Evolutionary conservation across 257 asterid genomes (phyloP), one percentile per base, ranked within the genome.

Genomic region (Forsythia viridissima): DNA sequence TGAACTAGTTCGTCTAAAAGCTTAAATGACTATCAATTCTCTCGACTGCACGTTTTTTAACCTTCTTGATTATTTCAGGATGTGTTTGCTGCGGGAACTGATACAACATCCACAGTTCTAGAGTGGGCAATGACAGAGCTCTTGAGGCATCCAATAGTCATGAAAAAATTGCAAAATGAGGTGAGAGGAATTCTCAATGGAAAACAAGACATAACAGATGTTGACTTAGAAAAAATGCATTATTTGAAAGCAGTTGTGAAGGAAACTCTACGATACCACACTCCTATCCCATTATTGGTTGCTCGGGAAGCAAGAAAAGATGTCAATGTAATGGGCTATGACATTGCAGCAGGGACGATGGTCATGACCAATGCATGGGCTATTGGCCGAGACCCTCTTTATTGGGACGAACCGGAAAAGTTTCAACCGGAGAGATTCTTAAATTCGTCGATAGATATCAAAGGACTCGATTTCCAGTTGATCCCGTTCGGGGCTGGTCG

Each of bases 401-500:
- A 70, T 0, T 85, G 88, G 88, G 80, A 85, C 5, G 72, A 76
- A 13, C 79, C 86, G 0, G 84, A 81, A 16, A 77, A 77, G 61
- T 84, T 83, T 42, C 13, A 8, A 13, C 90, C 85, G 0, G 86
- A 86, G 73, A 71, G 86, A 15, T 86, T 86, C 65, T 66, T 84
- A 76, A 63, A 67, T 8, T 78, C 82, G 0, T 4, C 70, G 0
- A 41, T 85, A 24, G 88, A 84, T 48, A 77, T 74, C 20, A 83
- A 48, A 34, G 86, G 91, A 2, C 80, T 68, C 8, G 81, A 88
- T 72, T 88, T 80, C 10, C 84, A 88, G 71, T 41, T 88, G 8
- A 82, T 88, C 5, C 89, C 90, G 0, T 89, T 89, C 37, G 92
- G 93, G 16, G 71, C 90, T 0, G 91, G 91, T 0, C 38, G 88